These are phyloP conservation scores for Mycena latifolia DNA, from an alignment of 768 basidiomycete species.

Conservation along the genomic window DNA sequence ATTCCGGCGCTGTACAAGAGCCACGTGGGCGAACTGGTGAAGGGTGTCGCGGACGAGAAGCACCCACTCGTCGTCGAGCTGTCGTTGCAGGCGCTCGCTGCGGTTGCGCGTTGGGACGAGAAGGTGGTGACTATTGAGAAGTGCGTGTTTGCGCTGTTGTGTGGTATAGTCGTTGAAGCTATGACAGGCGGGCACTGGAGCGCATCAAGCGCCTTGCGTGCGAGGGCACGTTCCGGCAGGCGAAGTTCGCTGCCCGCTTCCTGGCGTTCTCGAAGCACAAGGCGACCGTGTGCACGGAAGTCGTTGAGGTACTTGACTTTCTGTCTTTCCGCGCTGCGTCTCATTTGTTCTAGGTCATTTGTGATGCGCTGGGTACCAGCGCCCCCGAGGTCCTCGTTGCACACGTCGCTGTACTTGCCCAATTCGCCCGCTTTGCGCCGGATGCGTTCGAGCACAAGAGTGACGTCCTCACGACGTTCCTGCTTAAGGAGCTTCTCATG, in stretches of 20 bases:
- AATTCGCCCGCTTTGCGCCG: conserved; percentile 77
- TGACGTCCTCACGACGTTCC: conserved; percentile 77
- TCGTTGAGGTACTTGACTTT: conserved; percentile 68
- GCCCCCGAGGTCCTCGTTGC: conserved; percentile 69
- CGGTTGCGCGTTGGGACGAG: conserved; percentile 70
- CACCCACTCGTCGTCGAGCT: conserved; percentile 69
- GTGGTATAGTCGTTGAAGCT: background rate
- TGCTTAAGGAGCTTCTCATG: conserved; percentile 81
- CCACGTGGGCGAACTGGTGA: conserved; percentile 82
- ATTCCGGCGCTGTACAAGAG: conserved; percentile 78
- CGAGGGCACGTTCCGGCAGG: conserved; percentile 71
- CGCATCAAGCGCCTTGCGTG: conserved; percentile 70
- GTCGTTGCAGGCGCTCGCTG: conserved; percentile 82
- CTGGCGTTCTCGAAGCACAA: conserved; percentile 70
- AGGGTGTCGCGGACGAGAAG: conserved; percentile 77
- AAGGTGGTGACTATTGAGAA: conserved; percentile 71
- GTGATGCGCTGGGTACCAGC: conserved; percentile 60
- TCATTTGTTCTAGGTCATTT: conserved; percentile 64
- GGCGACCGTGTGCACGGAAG: conserved; percentile 60
- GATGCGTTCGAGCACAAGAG: conserved; percentile 85
- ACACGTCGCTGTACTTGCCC: conserved; percentile 77
- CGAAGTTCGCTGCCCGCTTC: conserved; percentile 89
- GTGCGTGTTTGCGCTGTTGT: conserved; percentile 56
- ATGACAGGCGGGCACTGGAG: conserved; percentile 73
- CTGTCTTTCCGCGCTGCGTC: background rate